Percentiles rank a stretch among this genome's conserved stretches.
Evolutionary conservation across 2,329 filamentous ascomycete genomes (phyloP).

Genomic region (Geoglossum cookeanum): DNA sequence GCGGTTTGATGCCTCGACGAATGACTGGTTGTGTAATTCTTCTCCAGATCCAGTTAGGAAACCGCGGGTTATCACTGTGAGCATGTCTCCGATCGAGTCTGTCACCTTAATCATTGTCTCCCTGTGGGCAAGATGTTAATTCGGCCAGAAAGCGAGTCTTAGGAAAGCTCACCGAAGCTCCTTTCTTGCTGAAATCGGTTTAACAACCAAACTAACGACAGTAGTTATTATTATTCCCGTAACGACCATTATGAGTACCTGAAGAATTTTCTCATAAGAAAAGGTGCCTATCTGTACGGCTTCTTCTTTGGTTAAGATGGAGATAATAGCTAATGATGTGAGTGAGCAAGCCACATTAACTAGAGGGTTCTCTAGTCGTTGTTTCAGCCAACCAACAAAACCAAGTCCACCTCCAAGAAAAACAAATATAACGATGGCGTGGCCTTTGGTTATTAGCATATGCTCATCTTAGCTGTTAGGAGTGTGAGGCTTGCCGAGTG

Average conservation of each 20-base stretch:
- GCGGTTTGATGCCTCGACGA: slow-evolving; percentile 37
- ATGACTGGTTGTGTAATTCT: slow-evolving; percentile 49
- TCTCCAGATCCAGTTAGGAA: slow-evolving; percentile 72
- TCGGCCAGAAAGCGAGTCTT: background rate
- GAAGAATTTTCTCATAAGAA: slow-evolving; percentile 60
- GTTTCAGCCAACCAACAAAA: slow-evolving; percentile 75
- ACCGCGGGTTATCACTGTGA: slow-evolving; percentile 61
- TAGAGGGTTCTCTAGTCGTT: slow-evolving; percentile 55
- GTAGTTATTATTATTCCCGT: slow-evolving; percentile 56
- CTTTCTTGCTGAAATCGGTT: slow-evolving; percentile 56
- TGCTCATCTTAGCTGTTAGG: background rate
- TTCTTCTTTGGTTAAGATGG: slow-evolving; percentile 77
- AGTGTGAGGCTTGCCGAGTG: slow-evolving; percentile 22
- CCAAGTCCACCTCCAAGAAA: slow-evolving; percentile 78
- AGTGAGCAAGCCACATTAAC: slow-evolving; percentile 75
- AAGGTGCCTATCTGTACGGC: slow-evolving; percentile 68
- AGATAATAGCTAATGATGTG: slow-evolving; percentile 74
- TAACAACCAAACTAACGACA: slow-evolving; percentile 57
- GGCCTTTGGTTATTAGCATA: slow-evolving; percentile 29
- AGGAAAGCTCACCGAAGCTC: slow-evolving; percentile 35
- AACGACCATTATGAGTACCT: slow-evolving; percentile 68
- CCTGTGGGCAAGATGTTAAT: background rate
- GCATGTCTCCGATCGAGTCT: slow-evolving; percentile 57
- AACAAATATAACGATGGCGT: slow-evolving; percentile 59
- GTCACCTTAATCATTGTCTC: slow-evolving; percentile 56